A percentile compares a stretch with the other conserved stretches of the same genome.
Conservation (phyloP, 495 filamentous ascomycete species). For the Aspergillus biplanus region DNA sequence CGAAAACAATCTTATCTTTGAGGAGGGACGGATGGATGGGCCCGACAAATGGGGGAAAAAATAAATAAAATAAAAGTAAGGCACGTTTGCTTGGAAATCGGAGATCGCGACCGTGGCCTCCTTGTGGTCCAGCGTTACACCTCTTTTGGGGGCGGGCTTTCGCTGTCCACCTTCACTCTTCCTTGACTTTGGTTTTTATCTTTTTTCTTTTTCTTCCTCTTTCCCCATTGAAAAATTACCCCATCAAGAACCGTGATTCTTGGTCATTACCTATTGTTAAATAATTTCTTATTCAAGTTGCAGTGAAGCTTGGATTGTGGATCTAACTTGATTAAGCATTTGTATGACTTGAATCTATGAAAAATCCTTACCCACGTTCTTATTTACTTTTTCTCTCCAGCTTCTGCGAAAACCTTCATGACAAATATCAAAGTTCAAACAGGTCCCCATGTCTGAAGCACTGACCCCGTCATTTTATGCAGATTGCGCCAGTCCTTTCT, state of each 20-base stretch:
- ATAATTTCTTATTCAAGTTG: neutral
- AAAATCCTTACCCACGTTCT: neutral
- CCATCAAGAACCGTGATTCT: constrained; percentile 11
- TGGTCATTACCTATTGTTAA: neutral
- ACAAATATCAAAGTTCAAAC: neutral
- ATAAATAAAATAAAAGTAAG: neutral
- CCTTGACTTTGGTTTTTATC: constrained; percentile 5
- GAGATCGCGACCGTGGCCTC: neutral
- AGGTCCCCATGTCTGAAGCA: neutral
- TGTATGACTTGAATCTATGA: constrained; percentile 9
- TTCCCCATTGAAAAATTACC: too few relatives aligned
- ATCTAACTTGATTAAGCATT: constrained; percentile 12
- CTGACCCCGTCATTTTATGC: constrained; percentile 4
- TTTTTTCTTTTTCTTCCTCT: constrained; percentile 7
- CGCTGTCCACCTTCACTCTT: too few relatives aligned
- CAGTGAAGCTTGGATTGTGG: constrained; percentile 8
- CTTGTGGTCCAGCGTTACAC: constrained; percentile 8
- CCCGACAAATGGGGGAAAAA: neutral
- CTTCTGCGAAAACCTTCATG: neutral
- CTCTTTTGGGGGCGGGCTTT: constrained; percentile 19
- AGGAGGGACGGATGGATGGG: neutral
- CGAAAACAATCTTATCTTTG: neutral
- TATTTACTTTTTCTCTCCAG: neutral
- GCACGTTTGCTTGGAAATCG: neutral
- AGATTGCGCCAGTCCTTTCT: neutral